Evolutionary conservation across 768 basidiomycete genomes (phyloP), one percentile per base, ranked within the genome.

Genomic region (Filobasidium wieringae): DNA sequence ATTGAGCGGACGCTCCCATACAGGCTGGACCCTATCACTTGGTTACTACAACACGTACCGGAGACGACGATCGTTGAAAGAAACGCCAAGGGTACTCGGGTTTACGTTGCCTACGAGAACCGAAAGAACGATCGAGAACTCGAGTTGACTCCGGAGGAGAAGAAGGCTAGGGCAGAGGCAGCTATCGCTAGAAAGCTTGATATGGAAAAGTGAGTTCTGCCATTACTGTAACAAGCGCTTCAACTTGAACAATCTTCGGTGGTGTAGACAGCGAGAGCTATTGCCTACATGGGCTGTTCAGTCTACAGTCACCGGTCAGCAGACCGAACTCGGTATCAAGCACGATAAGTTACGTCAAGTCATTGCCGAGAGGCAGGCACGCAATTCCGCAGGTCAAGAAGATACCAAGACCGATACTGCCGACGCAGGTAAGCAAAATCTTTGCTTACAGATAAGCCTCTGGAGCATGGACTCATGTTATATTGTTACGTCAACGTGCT

Each of bases 271-370:
- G n/a, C n/a, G n/a, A 76, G 96, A 97, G 69, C 81, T 84, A 0
- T 77, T 99, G 43, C 95, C 95, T 0, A 79, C 86, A 12, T 99
- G 95, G 95, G 88, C 95, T 76, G 80, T 91, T 64, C 87, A 88
- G 74, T 92, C 89, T 69, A 99, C 95, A 2, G 89, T 99, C 60
- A 84, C 89, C 3, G 90, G 91, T 8, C 86, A 92, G 64, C 76
- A 90, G 60, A 95, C 93, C 0, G 85, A 88, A 22, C 78, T 92
- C 37, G 89, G 88, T 82, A 66, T 58, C 81, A 56, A 59, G 59
- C 62, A 66, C 52, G 60, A 64, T 17, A 51, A 43, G n/a, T 57
- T 58, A 31, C 32, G 51, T 17, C 53, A 61, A n/a, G 7, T 7
- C 24, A 53, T n/a, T 8, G 55, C 29, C n/a, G 59, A 51, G 12